Percentiles rank a stretch among this genome's conserved stretches.
phyloP scores from a whole-genome alignment of 73 alveolate species.

The Stentor roeselii region DNA sequence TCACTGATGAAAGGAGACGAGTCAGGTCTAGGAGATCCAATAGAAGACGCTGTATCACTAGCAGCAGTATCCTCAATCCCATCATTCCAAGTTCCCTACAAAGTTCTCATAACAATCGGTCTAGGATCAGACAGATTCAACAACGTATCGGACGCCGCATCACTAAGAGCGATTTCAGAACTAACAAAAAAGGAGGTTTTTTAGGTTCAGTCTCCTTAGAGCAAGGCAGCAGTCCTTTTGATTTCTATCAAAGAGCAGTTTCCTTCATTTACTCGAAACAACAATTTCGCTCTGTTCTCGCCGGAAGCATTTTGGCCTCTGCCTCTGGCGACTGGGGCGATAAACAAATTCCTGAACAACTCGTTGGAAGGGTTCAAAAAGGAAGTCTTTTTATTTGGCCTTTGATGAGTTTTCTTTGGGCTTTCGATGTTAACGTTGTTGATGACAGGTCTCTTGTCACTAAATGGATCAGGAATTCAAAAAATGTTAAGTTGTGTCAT shows the following conservation, averaged over 20 bases:
- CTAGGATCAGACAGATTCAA: slow-evolving; percentile 5
- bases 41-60: not conserved
- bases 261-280: not conserved
- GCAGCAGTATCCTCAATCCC: not conserved
- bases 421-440: not conserved
- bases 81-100: not conserved
- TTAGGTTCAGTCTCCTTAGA: not conserved
- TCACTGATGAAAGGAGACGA: slow-evolving; percentile 9
- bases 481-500: not conserved
- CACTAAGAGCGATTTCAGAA: slow-evolving; percentile 18
- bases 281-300: not conserved
- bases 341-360: not conserved
- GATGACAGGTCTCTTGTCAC: not conserved
- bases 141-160: not conserved
- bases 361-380: not conserved
- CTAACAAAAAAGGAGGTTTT: slow-evolving; percentile 21
- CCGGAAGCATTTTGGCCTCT: not conserved
- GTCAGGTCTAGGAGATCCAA: slow-evolving; percentile 4
- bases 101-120: not conserved
- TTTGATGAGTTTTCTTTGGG: not conserved
- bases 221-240: not conserved
- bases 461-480: not conserved
- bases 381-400: not conserved
- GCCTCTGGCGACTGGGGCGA: not conserved
- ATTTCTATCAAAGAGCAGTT: not conserved